A percentile compares a stretch with the other conserved stretches of the same genome.
Evolutionary conservation across 352 stramenopile species (phyloP).

Genomic region (Pythium utonaiense): DNA sequence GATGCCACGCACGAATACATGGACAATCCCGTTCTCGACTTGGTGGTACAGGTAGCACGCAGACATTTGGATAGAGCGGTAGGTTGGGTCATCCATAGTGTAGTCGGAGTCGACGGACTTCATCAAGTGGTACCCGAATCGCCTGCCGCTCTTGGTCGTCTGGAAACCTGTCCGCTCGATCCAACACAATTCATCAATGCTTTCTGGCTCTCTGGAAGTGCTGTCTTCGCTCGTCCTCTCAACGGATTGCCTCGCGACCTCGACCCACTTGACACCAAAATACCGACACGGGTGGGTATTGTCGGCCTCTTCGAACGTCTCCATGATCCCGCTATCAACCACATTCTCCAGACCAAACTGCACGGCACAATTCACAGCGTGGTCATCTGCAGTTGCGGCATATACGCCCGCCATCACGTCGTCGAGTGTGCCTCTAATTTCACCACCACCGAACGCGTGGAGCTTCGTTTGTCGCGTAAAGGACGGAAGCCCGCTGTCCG

Average conservation of each 20-base stretch:
- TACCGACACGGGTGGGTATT: slow-evolving; percentile 38
- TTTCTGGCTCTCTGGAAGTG: slow-evolving; percentile 18
- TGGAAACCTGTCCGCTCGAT: slow-evolving; percentile 43
- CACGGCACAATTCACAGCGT: slow-evolving; percentile 41
- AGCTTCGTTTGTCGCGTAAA: slow-evolving; percentile 35
- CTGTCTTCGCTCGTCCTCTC: slow-evolving; percentile 4
- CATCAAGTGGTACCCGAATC: slow-evolving; percentile 58
- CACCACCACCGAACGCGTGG: slow-evolving; percentile 50
- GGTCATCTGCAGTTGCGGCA: slow-evolving; percentile 32
- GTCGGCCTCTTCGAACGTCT: slow-evolving; percentile 34
- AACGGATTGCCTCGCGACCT: slow-evolving; percentile 18
- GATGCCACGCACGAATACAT: slow-evolving; percentile 59
- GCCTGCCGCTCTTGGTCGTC: slow-evolving; percentile 25
- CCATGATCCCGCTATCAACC: slow-evolving; percentile 44
- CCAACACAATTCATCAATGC: slow-evolving; percentile 56
- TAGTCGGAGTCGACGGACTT: slow-evolving; percentile 48
- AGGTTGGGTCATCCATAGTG: slow-evolving; percentile 10
- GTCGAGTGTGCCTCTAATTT: slow-evolving; percentile 40
- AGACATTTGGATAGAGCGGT: slow-evolving; percentile 42
- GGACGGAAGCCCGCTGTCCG: not conserved
- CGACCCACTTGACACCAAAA: slow-evolving; percentile 65
- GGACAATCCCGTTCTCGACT: slow-evolving; percentile 31
- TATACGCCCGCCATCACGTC: slow-evolving; percentile 52
- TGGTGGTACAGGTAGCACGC: slow-evolving; percentile 67
- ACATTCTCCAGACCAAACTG: slow-evolving; percentile 41